Percentiles rank a stretch among this genome's conserved stretches.
phyloP scores from a whole-genome alignment of 202 grass and related monocot genomes.

The Hordeum pubiflorum region DNA sequence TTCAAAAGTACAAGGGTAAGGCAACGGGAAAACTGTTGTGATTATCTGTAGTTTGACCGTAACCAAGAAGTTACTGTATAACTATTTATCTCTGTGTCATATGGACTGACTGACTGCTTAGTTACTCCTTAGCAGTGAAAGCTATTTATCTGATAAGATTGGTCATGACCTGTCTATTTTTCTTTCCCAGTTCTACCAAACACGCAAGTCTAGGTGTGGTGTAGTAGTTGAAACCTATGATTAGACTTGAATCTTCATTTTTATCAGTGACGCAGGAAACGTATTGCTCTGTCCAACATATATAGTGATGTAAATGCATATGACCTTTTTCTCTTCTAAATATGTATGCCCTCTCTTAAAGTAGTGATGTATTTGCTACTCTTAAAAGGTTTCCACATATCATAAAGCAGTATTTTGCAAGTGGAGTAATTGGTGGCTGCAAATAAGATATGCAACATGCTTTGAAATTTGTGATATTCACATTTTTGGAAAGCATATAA shows the following conservation, averaged over 20 bases:
- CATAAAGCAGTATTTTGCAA: neutral
- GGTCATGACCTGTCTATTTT: slow-evolving; percentile 1
- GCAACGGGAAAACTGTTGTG: neutral
- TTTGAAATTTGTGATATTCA: neutral
- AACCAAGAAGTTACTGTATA: neutral
- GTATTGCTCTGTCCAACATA: slow-evolving; percentile 17
- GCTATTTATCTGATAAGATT: neutral
- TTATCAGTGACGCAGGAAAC: slow-evolving; percentile 16
- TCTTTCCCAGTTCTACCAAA: slow-evolving; percentile 7
- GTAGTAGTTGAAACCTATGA: neutral
- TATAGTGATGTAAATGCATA: neutral
- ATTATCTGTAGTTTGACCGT: neutral
- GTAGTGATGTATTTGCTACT: neutral
- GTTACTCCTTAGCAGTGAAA: neutral
- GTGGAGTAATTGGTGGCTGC: neutral
- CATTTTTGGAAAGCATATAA: neutral
- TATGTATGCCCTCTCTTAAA: neutral
- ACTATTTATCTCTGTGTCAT: neutral
- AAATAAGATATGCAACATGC: neutral
- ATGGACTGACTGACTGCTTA: neutral
- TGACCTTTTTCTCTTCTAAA: neutral
- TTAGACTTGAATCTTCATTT: neutral
- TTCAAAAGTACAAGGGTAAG: neutral
- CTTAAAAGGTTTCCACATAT: neutral
- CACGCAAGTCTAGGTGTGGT: slow-evolving; percentile 1